phyloP scores from a whole-genome alignment of 2,329 filamentous ascomycete genomes.

The Aureobasidium sp. region DNA sequence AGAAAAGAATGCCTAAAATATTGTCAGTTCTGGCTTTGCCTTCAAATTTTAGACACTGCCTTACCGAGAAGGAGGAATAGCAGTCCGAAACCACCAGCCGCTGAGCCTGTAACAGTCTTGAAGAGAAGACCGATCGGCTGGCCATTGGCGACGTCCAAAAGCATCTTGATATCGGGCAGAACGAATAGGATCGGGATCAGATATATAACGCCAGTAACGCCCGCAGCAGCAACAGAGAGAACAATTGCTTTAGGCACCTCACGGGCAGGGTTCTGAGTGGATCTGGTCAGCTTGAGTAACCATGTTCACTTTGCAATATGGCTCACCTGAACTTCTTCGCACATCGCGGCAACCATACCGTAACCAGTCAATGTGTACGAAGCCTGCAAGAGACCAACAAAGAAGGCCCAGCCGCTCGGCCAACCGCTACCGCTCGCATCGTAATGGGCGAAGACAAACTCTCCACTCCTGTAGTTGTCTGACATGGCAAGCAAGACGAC shows the following conservation, averaged over 20 bases:
- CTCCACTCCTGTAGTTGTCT: constrained; percentile 48
- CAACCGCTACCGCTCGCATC: constrained; percentile 60
- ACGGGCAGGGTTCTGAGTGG: constrained; percentile 50
- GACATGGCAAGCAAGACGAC: constrained; percentile 57
- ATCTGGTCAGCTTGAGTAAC: background rate
- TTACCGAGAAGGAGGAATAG: constrained; percentile 43
- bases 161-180: constrained; percentile 56
- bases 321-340: constrained; percentile 54
- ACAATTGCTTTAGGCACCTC: constrained; percentile 68
- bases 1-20: constrained; percentile 58
- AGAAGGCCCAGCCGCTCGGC: constrained; percentile 63
- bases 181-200: constrained; percentile 70
- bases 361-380: constrained; percentile 58
- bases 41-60: background rate
- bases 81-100: constrained; percentile 60
- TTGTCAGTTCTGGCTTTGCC: constrained; percentile 43
- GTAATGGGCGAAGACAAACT: constrained; percentile 62
- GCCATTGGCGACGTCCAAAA: constrained; percentile 60
- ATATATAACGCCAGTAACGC: constrained; percentile 59
- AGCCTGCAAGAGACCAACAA: constrained; percentile 62
- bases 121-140: constrained; percentile 72
- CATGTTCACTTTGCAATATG: background rate
- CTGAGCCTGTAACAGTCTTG: constrained; percentile 66
- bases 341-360: constrained; percentile 66
- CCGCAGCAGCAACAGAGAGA: constrained; percentile 59